Percentiles rank a stretch among this genome's conserved stretches.
Conservation (phyloP, 106 monocot species). For the Dactylorhiza incarnata region DNA sequence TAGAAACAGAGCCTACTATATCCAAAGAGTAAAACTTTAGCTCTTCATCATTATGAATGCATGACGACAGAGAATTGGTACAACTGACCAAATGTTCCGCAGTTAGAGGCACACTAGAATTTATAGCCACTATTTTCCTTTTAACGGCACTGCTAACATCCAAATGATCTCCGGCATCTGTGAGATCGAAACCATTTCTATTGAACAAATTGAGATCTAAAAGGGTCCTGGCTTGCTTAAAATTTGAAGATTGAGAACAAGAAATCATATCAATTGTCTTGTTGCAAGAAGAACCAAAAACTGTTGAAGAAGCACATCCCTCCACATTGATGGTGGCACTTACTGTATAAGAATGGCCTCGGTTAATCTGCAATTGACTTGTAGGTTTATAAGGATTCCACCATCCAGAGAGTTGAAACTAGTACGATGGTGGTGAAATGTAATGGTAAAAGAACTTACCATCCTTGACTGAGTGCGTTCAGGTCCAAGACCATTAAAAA, state of each 20-base stretch:
- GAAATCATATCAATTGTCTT: conserved; percentile 47
- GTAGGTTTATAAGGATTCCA: neutral
- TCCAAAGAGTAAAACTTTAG: conserved; percentile 59
- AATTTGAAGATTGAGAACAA: conserved; percentile 40
- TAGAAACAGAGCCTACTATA: conserved; percentile 30
- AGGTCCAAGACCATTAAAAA: conserved; percentile 91
- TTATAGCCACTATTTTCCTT: conserved; percentile 17
- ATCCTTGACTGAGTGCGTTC: conserved; percentile 83
- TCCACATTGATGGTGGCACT: conserved; percentile 40
- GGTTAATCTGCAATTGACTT: conserved; percentile 51
- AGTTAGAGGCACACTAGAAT: conserved; percentile 8
- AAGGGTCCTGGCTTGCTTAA: conserved; percentile 32
- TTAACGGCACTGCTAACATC: conserved; percentile 3
- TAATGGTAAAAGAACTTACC: conserved; percentile 28
- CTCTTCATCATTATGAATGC: conserved; percentile 40
- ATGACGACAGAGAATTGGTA: conserved; percentile 46
- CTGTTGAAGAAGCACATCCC: conserved; percentile 47
- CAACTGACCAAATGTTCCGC: conserved; percentile 40
- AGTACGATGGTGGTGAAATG: neutral
- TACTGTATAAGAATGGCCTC: conserved; percentile 53
- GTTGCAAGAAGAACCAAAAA: conserved; percentile 75
- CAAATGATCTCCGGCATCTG: neutral
- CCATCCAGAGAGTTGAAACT: neutral
- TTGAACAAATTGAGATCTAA: conserved; percentile 23
- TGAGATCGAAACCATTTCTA: conserved; percentile 5